phyloP scores from a whole-genome alignment of 345 rosid species.

The Populus deltoides region DNA sequence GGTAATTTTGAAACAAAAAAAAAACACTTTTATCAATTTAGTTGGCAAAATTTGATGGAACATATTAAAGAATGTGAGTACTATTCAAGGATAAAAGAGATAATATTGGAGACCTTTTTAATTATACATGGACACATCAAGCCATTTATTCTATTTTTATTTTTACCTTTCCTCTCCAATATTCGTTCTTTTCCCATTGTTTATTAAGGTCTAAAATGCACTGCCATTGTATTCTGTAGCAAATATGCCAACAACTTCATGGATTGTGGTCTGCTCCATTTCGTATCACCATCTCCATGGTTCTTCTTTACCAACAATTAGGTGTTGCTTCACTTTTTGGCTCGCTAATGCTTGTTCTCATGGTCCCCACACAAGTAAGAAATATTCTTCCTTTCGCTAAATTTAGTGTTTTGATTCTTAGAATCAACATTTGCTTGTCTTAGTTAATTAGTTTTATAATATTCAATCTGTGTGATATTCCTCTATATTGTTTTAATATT shows the following conservation, averaged over 20 bases:
- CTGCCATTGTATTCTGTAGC: conserved; percentile 7
- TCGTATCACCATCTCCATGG: conserved; percentile 31
- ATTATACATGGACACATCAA: neutral
- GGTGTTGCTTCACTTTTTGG: conserved; percentile 35
- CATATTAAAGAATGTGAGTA: neutral
- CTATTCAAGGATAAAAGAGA: neutral
- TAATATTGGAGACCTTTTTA: neutral
- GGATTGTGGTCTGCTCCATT: conserved; percentile 35
- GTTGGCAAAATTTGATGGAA: neutral
- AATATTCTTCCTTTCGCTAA: neutral
- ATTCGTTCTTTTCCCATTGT: neutral
- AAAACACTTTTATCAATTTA: too few species aligned
- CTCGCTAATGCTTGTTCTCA: conserved; percentile 20
- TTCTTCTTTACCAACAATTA: conserved; percentile 33
- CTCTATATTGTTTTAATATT: neutral
- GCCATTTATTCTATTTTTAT: neutral
- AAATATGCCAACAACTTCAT: conserved; percentile 32
- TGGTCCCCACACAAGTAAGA: conserved; percentile 29
- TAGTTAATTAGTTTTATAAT: neutral
- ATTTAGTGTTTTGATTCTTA: neutral
- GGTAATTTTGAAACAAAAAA: too few species aligned
- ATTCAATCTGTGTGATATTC: neutral
- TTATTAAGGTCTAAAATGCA: neutral
- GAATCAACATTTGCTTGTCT: neutral
- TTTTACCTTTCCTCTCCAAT: neutral